These are phyloP conservation scores for Monosporascus sp. DNA, from an alignment of 2,329 filamentous ascomycete genomes.

Conservation along the genomic window DNA sequence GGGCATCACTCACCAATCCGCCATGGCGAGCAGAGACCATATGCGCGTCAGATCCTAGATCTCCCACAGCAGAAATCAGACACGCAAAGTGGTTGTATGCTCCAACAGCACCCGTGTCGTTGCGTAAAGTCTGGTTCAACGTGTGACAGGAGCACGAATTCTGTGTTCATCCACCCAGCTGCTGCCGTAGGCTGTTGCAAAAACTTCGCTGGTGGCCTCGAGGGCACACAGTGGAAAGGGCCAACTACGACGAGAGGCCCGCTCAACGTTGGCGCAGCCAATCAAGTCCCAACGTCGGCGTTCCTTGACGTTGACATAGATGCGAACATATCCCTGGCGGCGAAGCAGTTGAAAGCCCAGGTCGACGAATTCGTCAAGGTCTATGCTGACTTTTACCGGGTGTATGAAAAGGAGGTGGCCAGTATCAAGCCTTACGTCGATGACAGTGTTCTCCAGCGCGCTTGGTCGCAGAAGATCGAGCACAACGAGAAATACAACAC, in stretches of 20 bases:
- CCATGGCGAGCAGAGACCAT: neutral
- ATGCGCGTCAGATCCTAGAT: neutral
- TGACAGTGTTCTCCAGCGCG: conserved; percentile 15
- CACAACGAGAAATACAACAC: conserved; percentile 10
- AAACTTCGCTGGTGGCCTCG: neutral
- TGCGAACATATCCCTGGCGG: conserved; percentile 20
- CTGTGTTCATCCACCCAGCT: neutral
- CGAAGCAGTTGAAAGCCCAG: conserved; percentile 19
- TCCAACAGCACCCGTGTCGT: neutral
- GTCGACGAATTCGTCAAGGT: conserved; percentile 17
- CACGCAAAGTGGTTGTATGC: neutral
- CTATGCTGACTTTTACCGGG: conserved; percentile 16
- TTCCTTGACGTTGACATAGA: conserved; percentile 5
- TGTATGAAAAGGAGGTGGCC: conserved; percentile 19
- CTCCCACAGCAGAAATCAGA: neutral
- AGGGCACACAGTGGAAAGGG: neutral
- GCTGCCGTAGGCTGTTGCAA: neutral
- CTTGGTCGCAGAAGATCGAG: conserved; percentile 23
- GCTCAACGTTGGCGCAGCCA: neutral
- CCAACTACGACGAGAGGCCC: neutral
- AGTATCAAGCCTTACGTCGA: conserved; percentile 18
- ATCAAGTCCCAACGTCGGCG: neutral
- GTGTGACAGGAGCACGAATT: neutral
- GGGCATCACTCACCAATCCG: neutral
- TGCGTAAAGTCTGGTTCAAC: neutral